These are phyloP conservation scores for Starmerella roubikii DNA, from an alignment of 805 yeast genomes.

Conservation along the genomic window DNA sequence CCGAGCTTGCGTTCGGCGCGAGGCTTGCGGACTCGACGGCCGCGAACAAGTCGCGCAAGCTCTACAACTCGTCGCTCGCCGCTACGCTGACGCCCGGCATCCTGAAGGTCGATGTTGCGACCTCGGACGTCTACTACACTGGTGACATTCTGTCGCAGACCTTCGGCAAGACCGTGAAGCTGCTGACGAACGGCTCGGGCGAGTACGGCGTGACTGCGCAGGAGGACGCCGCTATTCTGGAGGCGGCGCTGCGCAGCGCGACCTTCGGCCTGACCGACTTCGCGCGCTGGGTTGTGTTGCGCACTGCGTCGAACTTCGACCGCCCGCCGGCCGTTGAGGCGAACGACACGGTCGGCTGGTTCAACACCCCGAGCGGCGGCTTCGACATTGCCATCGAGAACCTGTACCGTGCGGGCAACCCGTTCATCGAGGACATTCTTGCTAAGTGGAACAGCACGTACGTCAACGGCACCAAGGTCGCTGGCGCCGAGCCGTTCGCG, in stretches of 20 bases:
- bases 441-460: constrained; percentile 28
- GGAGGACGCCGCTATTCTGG: constrained; percentile 55
- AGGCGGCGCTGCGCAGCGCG: constrained; percentile 42
- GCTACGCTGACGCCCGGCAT: constrained; percentile 38
- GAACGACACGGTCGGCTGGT: constrained; percentile 37
- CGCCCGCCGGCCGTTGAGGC: constrained; percentile 35
- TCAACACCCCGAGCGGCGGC: constrained; percentile 40
- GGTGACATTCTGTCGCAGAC: constrained; percentile 41
- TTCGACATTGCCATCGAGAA: constrained; percentile 36
- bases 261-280: constrained; percentile 43
- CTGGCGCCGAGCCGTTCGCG: background rate
- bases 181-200: constrained; percentile 47
- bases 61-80: constrained; percentile 35
- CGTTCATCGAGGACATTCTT: constrained; percentile 41
- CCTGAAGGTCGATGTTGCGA: constrained; percentile 44
- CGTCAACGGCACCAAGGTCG: constrained; percentile 8
- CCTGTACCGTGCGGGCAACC: constrained; percentile 40
- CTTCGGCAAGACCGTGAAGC: constrained; percentile 34
- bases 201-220: constrained; percentile 49
- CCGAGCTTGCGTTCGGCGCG: constrained; percentile 36
- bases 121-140: constrained; percentile 47
- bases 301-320: constrained; percentile 48
- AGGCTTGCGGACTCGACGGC: constrained; percentile 31
- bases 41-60: constrained; percentile 35
- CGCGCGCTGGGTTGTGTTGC: constrained; percentile 43